phyloP scores from a whole-genome alignment of 2,329 filamentous ascomycete species.

The Aspergillus glaucus region DNA sequence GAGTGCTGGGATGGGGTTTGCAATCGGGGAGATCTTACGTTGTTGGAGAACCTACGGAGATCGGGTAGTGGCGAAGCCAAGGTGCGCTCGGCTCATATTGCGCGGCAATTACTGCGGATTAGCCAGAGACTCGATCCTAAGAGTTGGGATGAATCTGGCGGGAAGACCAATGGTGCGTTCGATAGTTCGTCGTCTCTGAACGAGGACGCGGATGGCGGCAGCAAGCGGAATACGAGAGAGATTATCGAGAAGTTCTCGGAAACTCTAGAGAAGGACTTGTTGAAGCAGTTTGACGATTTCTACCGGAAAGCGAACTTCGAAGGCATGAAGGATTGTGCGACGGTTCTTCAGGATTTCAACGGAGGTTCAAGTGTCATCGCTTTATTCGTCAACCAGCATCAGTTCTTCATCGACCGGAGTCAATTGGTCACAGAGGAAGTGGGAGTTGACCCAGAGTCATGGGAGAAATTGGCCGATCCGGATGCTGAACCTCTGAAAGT shows the following conservation, averaged over 20 bases:
- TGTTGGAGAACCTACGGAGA: conserved; percentile 80
- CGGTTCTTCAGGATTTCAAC: conserved; percentile 91
- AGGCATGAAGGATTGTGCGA: conserved; percentile 95
- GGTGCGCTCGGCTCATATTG: conserved; percentile 88
- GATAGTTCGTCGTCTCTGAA: conserved; percentile 27
- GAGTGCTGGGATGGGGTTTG: conserved; percentile 96
- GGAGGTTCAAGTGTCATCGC: conserved; percentile 92
- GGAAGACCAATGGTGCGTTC: conserved; percentile 47
- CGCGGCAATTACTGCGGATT: conserved; percentile 86
- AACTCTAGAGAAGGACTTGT: conserved; percentile 85
- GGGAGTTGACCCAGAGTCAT: conserved; percentile 54
- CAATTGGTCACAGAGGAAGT: conserved; percentile 87
- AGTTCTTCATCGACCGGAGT: conserved; percentile 96
- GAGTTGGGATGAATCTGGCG: conserved; percentile 56
- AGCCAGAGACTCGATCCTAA: conserved; percentile 80
- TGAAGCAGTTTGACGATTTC: conserved; percentile 96
- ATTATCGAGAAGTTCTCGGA: conserved; percentile 96
- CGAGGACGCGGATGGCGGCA: conserved; percentile 46
- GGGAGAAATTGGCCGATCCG: conserved; percentile 90
- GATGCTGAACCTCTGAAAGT: conserved; percentile 87
- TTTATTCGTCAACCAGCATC: conserved; percentile 95
- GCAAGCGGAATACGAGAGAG: conserved; percentile 64
- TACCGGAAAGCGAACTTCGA: conserved; percentile 93
- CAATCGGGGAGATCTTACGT: conserved; percentile 77
- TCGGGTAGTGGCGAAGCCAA: conserved; percentile 85